Base-by-base conservation (phyloP, 2,329 filamentous ascomycete genomes). In the Beauveria bassiana region DNA sequence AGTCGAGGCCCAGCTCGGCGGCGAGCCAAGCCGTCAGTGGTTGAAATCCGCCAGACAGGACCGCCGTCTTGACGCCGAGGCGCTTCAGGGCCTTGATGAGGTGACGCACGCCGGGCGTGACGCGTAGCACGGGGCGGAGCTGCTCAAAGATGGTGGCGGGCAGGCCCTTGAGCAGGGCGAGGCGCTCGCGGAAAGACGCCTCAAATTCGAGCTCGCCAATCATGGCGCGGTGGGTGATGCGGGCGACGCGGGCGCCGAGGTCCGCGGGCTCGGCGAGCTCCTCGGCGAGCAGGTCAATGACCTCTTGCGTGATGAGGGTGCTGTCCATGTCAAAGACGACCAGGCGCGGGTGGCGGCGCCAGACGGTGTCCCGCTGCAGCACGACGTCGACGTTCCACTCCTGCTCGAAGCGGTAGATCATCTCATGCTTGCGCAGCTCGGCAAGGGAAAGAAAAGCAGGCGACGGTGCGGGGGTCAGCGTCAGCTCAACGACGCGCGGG, bases 311-410 rank as follows among this genome's bases (percentile, higher is more conserved):
- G 72, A 99, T 98, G 63, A 99, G 83, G 0, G 95, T 99, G 74
- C 89, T 95, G 77, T 99, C 95, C 95, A 99, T 99, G 74, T 99
- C 95, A 70, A 99, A 99, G 38, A 97, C 91, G 3, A 93, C 92
- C 12, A 98, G 80, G 9, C 93, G 85, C 66, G 93, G 93, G 74
- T 96, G 85, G 31, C 88, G 83, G 62, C 91, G 81, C 79, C 88
- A 91, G 38, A 93, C 79, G 34, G 79, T 83, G 70, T 93, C 90
- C 46, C 75, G 75, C 73, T 96, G 90, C 64, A 96, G 79, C 22
- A 90, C 84, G 16, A 93, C 88, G 73, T 96, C 90, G 46, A 95
- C 87, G 69, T 92, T 93, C 90, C 91, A 96, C 72, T 93, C 89
- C 65, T 86, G 84, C 81, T 96, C 91, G 69, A 96, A 96, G 20